Conservation (phyloP, 73 alveolate genomes). For the Durusdinium trenchii region DNA sequence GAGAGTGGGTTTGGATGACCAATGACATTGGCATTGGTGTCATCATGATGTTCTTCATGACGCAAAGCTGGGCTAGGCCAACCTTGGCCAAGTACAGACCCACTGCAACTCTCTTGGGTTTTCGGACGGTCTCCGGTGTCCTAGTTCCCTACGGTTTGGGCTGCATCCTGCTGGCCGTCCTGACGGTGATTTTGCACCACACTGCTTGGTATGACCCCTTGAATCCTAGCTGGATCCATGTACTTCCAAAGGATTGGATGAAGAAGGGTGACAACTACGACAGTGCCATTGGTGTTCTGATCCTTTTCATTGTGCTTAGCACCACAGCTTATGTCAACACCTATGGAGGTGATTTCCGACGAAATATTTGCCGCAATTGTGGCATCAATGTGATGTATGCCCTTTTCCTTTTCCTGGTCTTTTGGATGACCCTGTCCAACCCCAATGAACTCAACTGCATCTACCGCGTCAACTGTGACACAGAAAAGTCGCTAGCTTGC, state of each 20-base stretch:
- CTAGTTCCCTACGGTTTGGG: slow-evolving; percentile 64
- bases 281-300: slow-evolving; percentile 75
- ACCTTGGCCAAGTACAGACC: slow-evolving; percentile 59
- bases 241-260: slow-evolving; percentile 62
- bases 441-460: slow-evolving; percentile 73
- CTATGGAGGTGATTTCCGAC: slow-evolving; percentile 86
- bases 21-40: slow-evolving; percentile 74
- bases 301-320: slow-evolving; percentile 67
- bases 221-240: slow-evolving; percentile 40
- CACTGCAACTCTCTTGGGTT: slow-evolving; percentile 78
- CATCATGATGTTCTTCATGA: slow-evolving; percentile 84
- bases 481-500: slow-evolving; percentile 44
- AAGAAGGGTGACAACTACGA: slow-evolving; percentile 90
- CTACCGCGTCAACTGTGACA: slow-evolving; percentile 78
- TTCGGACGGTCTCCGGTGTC: slow-evolving; percentile 67
- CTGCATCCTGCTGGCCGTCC: neutral
- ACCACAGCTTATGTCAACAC: slow-evolving; percentile 84
- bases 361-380: slow-evolving; percentile 33
- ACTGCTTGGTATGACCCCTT: slow-evolving; percentile 55
- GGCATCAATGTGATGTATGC: slow-evolving; percentile 50
- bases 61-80: slow-evolving; percentile 50
- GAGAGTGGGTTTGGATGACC: slow-evolving; percentile 93
- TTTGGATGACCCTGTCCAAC: slow-evolving; percentile 42
- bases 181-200: slow-evolving; percentile 23
- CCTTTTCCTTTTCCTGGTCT: slow-evolving; percentile 35